Base-by-base conservation (phyloP, 2,329 filamentous ascomycete genomes). In the Grosmannia penicillata region DNA sequence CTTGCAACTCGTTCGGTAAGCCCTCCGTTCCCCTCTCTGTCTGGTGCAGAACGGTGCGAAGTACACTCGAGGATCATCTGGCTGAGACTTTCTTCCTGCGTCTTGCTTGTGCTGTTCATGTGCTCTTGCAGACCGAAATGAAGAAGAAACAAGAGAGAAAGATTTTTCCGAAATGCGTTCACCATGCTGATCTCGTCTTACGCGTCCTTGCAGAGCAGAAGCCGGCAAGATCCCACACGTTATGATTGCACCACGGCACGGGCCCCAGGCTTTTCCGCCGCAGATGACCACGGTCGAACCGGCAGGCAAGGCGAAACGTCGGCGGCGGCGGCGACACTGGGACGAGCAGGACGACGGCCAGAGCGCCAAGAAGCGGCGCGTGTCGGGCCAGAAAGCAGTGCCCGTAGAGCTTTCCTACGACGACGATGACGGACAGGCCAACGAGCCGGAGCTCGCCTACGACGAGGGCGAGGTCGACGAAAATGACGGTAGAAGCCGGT, bases 171-270 rank as follows among this genome's bases (percentile, higher is more conserved):
- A n/a, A n/a, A n/a, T n/a, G n/a, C n/a, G n/a, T n/a, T n/a, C n/a
- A n/a, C n/a, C n/a, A n/a, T n/a, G n/a, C n/a, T n/a, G n/a, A n/a
- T n/a, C n/a, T n/a, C n/a, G n/a, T n/a, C n/a, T n/a, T n/a, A n/a
- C n/a, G n/a, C n/a, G n/a, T n/a, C n/a, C n/a, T 21, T 27, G 43
- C 58, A 91, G 83, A 61, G 69, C 73, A 47, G 77, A 93, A 70
- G 83, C 83, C n/a, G 73, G 65, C 43, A 60, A 65, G 9, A 78
- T 93, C 25, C 84, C 84, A 1, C 70, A 78, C 47, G 61, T 91
- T 10, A 68, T 91, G 37, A 70, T 75, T 33, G 81, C 78, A 1
- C 67, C 73, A 6, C 70, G 65, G 46, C 55, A 63, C 22, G 70
- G 70, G 0, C 70, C 71, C 1, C 61, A 68, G 47, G 42, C 44